Conservation (phyloP, 352 stramenopile genomes). For the Saprolegnia parasitica region DNA sequence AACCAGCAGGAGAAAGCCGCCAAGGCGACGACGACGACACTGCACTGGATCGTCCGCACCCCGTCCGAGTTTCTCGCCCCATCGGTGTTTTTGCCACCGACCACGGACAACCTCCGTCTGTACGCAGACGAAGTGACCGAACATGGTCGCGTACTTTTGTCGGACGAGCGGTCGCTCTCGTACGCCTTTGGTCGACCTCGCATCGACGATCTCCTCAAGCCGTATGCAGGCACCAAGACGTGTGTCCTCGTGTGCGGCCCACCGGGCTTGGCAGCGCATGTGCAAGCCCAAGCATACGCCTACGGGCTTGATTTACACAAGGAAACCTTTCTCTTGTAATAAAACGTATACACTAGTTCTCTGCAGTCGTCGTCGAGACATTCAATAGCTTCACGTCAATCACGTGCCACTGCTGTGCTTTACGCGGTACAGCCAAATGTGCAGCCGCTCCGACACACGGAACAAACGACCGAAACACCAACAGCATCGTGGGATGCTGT, state of each 20-base stretch:
- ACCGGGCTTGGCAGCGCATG: constrained; percentile 69
- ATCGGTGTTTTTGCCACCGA: constrained; percentile 48
- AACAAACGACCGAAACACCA: too few relatives aligned
- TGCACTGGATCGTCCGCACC: constrained; percentile 75
- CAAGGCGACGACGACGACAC: constrained; percentile 66
- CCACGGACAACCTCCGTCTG: constrained; percentile 39
- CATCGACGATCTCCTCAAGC: constrained; percentile 68
- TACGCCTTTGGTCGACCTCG: constrained; percentile 53
- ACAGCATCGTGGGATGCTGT: too few relatives aligned
- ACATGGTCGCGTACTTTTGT: constrained; percentile 41
- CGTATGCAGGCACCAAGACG: constrained; percentile 42
- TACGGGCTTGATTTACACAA: constrained; percentile 87
- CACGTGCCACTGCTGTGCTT: too few relatives aligned
- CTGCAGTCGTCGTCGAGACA: too few relatives aligned
- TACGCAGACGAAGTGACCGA: constrained; percentile 51
- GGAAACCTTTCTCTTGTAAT: constrained; percentile 84
- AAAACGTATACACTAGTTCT: not conserved
- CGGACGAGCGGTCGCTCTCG: constrained; percentile 48
- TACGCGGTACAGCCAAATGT: too few relatives aligned
- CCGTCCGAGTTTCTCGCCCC: constrained; percentile 76
- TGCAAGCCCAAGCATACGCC: constrained; percentile 63
- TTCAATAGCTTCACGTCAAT: too few relatives aligned
- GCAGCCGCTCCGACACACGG: too few relatives aligned
- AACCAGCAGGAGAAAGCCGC: constrained; percentile 74
- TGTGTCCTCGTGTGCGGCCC: constrained; percentile 41